Percentiles rank a stretch among this genome's conserved stretches.
Conservation (phyloP, 805 yeast species). For the Candida glaebosa region DNA sequence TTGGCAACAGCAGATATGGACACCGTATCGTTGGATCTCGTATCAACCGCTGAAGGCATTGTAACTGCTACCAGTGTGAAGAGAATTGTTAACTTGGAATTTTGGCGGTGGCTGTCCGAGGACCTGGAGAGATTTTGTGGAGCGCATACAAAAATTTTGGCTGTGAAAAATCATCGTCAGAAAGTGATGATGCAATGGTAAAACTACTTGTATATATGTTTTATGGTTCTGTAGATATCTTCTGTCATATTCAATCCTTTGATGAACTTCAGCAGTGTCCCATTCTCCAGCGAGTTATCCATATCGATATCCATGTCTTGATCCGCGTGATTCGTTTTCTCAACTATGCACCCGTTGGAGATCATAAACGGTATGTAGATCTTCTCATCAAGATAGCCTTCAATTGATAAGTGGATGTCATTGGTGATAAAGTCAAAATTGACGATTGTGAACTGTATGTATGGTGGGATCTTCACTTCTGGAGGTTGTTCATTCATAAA, state of each 20-base stretch:
- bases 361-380: conserved; percentile 22
- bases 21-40: not conserved
- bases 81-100: not conserved
- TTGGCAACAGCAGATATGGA: conserved; percentile 26
- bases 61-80: not conserved
- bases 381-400: conserved; percentile 13
- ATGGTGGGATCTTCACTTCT: not conserved
- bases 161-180: conserved; percentile 1
- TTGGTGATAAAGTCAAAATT: conserved; percentile 22
- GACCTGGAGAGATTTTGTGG: conserved; percentile 1
- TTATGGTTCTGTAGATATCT: conserved; percentile 23
- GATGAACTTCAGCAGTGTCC: conserved; percentile 14
- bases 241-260: conserved; percentile 29
- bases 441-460: conserved; percentile 16
- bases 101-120: not conserved
- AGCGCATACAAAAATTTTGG: not conserved
- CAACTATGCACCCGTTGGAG: conserved; percentile 25
- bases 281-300: conserved; percentile 5
- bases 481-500: conserved; percentile 18
- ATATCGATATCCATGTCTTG: conserved; percentile 21
- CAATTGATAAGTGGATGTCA: conserved; percentile 20
- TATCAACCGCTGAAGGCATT: conserved; percentile 4
- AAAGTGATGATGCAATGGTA: too few species aligned
- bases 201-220: conserved; percentile 12
- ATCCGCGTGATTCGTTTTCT: conserved; percentile 6